Evolutionary conservation across 257 asterid genomes (phyloP).

Genomic region (Rubia yunnanensis): DNA sequence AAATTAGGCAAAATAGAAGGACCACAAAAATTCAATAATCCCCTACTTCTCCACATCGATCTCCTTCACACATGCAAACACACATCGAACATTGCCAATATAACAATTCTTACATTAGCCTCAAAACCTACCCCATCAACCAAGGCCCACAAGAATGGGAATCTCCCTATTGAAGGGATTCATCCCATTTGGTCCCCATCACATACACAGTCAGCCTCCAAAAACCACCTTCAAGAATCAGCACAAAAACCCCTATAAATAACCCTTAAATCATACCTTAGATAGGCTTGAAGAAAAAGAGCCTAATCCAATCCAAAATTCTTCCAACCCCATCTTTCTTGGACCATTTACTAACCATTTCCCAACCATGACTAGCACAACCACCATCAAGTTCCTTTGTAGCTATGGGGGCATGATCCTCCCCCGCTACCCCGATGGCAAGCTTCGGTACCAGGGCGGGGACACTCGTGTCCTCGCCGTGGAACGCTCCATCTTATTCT

Average conservation of each 20-base stretch:
- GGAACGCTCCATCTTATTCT: constrained; percentile 48
- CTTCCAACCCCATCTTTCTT: constrained; percentile 11
- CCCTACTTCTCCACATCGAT: background rate
- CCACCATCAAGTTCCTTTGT: constrained; percentile 52
- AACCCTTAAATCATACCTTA: constrained; percentile 18
- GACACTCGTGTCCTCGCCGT: constrained; percentile 76
- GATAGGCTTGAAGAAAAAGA: constrained; percentile 57
- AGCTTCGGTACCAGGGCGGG: constrained; percentile 90
- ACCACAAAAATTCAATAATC: background rate
- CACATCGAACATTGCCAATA: background rate
- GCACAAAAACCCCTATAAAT: constrained; percentile 38
- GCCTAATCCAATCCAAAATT: constrained; percentile 18
- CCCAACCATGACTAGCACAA: constrained; percentile 9
- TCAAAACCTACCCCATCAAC: background rate
- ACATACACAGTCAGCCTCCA: constrained; percentile 7
- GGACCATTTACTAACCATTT: constrained; percentile 16
- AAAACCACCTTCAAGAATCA: background rate
- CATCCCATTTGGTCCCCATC: constrained; percentile 1
- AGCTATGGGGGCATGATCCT: constrained; percentile 91
- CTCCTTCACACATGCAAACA: background rate
- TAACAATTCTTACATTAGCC: background rate
- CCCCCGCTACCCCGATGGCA: constrained; percentile 81
- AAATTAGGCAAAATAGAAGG: background rate
- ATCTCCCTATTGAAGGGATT: background rate
- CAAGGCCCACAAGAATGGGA: constrained; percentile 17